Base-by-base conservation (phyloP, 2,329 filamentous ascomycete genomes). In the Alternaria rosae region DNA sequence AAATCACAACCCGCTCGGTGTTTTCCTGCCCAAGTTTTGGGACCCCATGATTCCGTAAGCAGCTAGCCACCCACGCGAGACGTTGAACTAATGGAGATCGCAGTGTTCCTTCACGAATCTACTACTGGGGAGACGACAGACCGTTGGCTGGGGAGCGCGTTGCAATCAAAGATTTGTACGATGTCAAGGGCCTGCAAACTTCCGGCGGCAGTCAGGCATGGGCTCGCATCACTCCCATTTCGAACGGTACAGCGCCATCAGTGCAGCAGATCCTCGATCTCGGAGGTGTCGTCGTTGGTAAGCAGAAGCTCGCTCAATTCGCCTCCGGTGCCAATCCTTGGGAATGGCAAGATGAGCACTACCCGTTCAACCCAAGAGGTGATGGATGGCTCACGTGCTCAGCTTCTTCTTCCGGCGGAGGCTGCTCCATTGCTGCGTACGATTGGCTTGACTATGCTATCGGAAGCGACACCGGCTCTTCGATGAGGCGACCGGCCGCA, bases 301-400 rank as follows among this genome's bases (percentile, higher is more conserved):
- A 86, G 75, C 84, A 84, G 21, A 86, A 85, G 65, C 81, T 82
- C 3, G 79, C 82, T 1, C 83, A 85, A 63, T 82, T 87, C 52
- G 82, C 81, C 6, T 70, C 65, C 28, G 69, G 70, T 8, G 70
- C 70, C 0, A 71, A 74, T 47, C 71, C 69, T 5, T 73, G 69
- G 70, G 68, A 72, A 21, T 74, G 70, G 70, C 65, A 72, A 44
- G 71, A 74, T 15, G 66, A 71, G 17, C 80, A 81, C 13, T 70
- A 77, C 0, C 82, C 82, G 0, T 83, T 82, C 65, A 84, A 83
- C 60, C 80, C 82, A 0, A 73, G 82, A 45, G 72, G 72, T 6
- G 72, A 75, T 51, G 72, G 71, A 25, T 73, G 69, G 66, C 57
- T 72, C 7, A 71, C 65, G 2, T 71, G 70, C 35, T 69, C 68